Evolutionary conservation across 2,329 filamentous ascomycete genomes (phyloP).

Genomic region (Talaromyces albobiverticillius): DNA sequence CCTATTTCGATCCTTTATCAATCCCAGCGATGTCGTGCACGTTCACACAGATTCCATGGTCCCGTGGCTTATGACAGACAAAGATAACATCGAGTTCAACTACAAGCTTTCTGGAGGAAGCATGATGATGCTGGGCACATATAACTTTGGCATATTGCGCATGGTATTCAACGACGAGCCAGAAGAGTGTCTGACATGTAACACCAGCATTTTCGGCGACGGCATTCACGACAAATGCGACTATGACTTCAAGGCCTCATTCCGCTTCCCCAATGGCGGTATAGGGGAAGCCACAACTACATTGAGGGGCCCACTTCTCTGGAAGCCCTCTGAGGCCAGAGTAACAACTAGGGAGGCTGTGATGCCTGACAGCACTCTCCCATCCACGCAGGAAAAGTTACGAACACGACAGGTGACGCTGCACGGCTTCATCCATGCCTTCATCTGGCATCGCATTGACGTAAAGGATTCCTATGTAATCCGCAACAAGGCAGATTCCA

Average conservation of each 20-base stretch:
- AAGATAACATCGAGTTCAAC: conserved; percentile 45
- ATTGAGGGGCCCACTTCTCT: conserved; percentile 21
- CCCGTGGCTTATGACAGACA: conserved; percentile 28
- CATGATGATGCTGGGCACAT: conserved; percentile 32
- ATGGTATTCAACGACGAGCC: conserved; percentile 38
- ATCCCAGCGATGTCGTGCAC: conserved; percentile 36
- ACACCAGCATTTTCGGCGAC: conserved; percentile 23
- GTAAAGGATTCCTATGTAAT: conserved; percentile 34
- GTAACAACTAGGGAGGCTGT: conserved; percentile 11
- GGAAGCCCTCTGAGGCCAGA: conserved; percentile 18
- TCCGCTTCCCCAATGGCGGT: conserved; percentile 40
- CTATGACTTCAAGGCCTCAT: conserved; percentile 32
- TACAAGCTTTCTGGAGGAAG: conserved; percentile 43
- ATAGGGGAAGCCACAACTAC: conserved; percentile 32
- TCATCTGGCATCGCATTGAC: conserved; percentile 19
- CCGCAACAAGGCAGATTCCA: conserved; percentile 17
- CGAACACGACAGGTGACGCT: conserved; percentile 13
- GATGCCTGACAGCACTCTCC: conserved; percentile 5
- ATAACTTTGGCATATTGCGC: conserved; percentile 34
- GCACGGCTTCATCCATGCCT: conserved; percentile 16
- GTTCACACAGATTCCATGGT: conserved; percentile 30
- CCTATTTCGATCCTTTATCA: conserved; percentile 39
- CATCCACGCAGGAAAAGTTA: conserved; percentile 5
- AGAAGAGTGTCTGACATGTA: conserved; percentile 36
- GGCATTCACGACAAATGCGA: conserved; percentile 38